Evolutionary conservation across 495 filamentous ascomycete genomes (phyloP), one percentile per base, ranked within the genome.

Genomic region (Chaetomium fimeti): DNA sequence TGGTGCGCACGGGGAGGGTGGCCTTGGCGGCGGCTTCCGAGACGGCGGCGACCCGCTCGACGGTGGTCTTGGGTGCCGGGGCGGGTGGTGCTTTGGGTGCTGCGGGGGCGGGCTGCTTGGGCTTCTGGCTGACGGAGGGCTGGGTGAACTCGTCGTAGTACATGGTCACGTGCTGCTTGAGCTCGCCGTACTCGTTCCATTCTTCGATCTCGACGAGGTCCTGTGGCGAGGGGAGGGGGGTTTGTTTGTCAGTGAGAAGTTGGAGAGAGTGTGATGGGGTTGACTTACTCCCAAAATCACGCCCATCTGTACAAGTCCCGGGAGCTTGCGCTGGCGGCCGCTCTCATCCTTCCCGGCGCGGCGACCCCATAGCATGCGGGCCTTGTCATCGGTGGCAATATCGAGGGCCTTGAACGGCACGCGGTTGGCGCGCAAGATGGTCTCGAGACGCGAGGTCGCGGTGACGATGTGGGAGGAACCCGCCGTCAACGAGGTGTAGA

Each of bases 101-200:
- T 25, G 68, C 71, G 36, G 71, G 66, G 38, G 67, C 68, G 49
- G 74, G 72, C n/a, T 67, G 47, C 29, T 74, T 72, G 28, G 76
- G 72, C 3, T 70, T 75, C 68, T 79, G 73, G 74, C 62, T 71
- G 72, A 68, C 81, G 73, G 66, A 73, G 29, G 71, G 82, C 60
- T 75, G 77, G 56, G 78, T 75, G 80, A 79, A 76, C 77, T 84
- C 68, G 81, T 85, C 71, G 76, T 80, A 79, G 77, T 78, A 79
- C 68, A 84, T 77, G 49, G 73, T 88, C 60, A 97, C 81, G 64
- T 90, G 85, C 74, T 94, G 85, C 74, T 94, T 93, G 61, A 98
- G 83, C 79, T 98, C 94, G 71, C 90, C 93, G 72, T 93, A 96
- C 70, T 98, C 94, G 77, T 98, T 98, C 95, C 95, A 98, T 73